Base-by-base conservation (phyloP, 352 stramenopile genomes). In the Pythium monospermum region DNA sequence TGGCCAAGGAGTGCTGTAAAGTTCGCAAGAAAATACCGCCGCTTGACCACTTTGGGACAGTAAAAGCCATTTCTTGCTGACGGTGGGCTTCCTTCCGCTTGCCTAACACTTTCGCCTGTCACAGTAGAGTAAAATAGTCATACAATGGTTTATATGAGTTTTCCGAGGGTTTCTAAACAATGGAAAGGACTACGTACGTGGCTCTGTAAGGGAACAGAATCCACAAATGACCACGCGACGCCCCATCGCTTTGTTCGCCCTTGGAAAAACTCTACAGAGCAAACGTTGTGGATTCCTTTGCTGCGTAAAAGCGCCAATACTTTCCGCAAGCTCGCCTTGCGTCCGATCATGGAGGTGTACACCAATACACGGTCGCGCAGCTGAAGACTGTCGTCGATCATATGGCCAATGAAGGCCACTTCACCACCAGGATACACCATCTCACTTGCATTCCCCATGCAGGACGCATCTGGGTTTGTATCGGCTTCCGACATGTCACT, bases 291-390 rank as follows among this genome's bases (percentile, higher is more conserved):
- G 13, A 88, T 64, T 3, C 68, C 49, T 18, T 78, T 65, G 1
- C 77, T 69, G 32, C 94, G 83, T 43, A 98, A 64, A 2, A 90
- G 27, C 10, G 82, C 76, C 18, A 96, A 60, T 32, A 99, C 65
- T 39, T 94, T 85, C 16, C 87, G 80, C 12, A 98, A 63, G 52
- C 87, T 98, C 23, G 85, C 69, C 31, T 98, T 98, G 42, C 92
- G 92, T 10, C 92, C 91, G 39, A 98, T 58, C 76, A 98, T 95
- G 5, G 88, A 97, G 13, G 92, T 97, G 59, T 96, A 98, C 89
- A 95, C 97, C 13, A 85, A 62, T n/a, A 98, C 71, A 6, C 68
- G 69, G 22, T 89, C 61, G 27, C 68, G 66, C 38, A 96, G 61
- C 22, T 60, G 45, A 15, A 96, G 67, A 53, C 91, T 98, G 48